Evolutionary conservation across 768 basidiomycete species (phyloP), one percentile per base, ranked within the genome.

Genomic region (Serendipita indica): DNA sequence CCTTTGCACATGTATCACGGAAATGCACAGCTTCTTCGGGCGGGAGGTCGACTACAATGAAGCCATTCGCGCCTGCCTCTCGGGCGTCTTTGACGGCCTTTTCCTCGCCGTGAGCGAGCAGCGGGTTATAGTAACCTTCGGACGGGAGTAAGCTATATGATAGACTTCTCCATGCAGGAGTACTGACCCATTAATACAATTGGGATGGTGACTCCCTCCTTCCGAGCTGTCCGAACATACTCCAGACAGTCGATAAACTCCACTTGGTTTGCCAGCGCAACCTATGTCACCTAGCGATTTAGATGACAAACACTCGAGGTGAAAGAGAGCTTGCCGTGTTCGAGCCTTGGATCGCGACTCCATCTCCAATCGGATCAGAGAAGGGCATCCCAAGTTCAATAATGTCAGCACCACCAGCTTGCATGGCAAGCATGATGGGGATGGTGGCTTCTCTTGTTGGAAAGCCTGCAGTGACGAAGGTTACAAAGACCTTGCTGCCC

Each of bases 331-430:
- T 63, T 61, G 91, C 94, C n/a, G 86, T 88, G 69, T 97, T 98
- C 12, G 88, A 79, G 62, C 84, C 85, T 67, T 99, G 94, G 62
- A 99, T 96, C 2, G 81, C 83, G 25, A 88, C 89, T 0, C 94
- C 94, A 71, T 99, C 94, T 1, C 91, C 93, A 64, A 91, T 89
- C 18, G 93, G 94, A 72, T 97, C 94, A 58, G 89, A 93, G 74
- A 94, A 97, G 0, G 93, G 91, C 28, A 97, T 79, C 16, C 94
- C 94, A 16, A 99, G 78, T 69, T 99, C 94, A 61, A 98, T 92
- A 61, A 97, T 80, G 69, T 97, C 92, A 43, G 89, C 80, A 3
- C 94, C 94, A 57, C 94, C 94, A 43, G 79, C 78, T 70, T 98
- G 86, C 83, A 99, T 89, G 25, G 88, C 87, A 33, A 98, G 79